Evolutionary conservation across 441 rosid species (phyloP).

Genomic region (Populus hybrid): DNA sequence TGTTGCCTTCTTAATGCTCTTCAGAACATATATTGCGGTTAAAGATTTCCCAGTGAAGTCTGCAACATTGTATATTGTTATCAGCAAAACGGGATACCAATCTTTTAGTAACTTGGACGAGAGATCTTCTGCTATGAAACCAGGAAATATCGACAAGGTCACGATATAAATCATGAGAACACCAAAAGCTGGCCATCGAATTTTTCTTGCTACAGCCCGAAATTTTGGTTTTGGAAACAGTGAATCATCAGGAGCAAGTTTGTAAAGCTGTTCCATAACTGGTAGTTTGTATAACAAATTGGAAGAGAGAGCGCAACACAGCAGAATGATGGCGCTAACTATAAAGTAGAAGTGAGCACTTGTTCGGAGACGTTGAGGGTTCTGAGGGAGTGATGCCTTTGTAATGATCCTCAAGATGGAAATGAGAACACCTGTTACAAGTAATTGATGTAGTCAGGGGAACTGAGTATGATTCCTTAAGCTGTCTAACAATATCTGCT

Average conservation of each 20-base stretch:
- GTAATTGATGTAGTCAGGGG: background rate
- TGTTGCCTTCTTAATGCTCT: constrained; percentile 49
- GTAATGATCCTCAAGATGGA: constrained; percentile 21
- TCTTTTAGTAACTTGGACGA: constrained; percentile 49
- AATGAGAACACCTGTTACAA: constrained; percentile 60
- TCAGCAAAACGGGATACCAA: constrained; percentile 83
- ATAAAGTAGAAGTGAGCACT: constrained; percentile 81
- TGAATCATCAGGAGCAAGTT: constrained; percentile 25
- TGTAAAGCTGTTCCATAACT: constrained; percentile 53
- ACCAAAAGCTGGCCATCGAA: constrained; percentile 53
- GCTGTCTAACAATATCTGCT: background rate
- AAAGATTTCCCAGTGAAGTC: constrained; percentile 78
- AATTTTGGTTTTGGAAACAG: constrained; percentile 33
- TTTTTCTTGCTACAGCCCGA: constrained; percentile 50
- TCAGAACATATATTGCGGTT: constrained; percentile 54
- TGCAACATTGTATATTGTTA: constrained; percentile 63
- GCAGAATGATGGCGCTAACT: constrained; percentile 50
- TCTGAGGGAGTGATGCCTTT: constrained; percentile 76
- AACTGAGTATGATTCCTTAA: background rate
- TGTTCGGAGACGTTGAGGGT: constrained; percentile 57
- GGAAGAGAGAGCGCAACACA: constrained; percentile 56
- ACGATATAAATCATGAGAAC: constrained; percentile 56
- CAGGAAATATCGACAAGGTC: constrained; percentile 83
- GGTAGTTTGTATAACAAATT: constrained; percentile 72
- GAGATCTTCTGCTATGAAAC: constrained; percentile 68